Evolutionary conservation across 495 filamentous ascomycete species (phyloP), one percentile per base, ranked within the genome.

Genomic region (Parathielavia hyrcaniae): DNA sequence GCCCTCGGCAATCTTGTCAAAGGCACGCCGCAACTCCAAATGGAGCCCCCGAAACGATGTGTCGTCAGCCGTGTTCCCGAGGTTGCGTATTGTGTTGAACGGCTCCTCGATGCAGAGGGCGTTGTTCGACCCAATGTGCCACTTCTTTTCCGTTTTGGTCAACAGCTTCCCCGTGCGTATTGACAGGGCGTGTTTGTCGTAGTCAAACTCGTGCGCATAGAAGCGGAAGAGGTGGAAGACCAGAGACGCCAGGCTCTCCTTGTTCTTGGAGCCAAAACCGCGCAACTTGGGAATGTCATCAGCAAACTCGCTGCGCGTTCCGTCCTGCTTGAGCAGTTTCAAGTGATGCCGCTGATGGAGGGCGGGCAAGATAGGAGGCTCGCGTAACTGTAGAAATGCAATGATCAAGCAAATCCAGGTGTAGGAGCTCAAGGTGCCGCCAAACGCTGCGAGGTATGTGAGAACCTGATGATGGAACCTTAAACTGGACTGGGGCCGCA

Each of bases 391-490:
- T 35, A 98, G 79, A 69, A 97, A 98, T 59, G 91, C 93, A 64
- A 98, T 86, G 61, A 97, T 96, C 82, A 97, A 83, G 75, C 93
- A 97, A 69, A 96, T 97, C 93, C 93, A 98, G n/a, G 93, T 96
- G 67, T 98, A 98, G 11, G 95, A 97, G 70, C 93, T 97, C 23
- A 98, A 76, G 8, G 93, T 98, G 44, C 90, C 95, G 55, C 95
- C 93, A 64, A 91, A 84, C 39, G 87, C 92, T 95, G 64, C 36
- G 49, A 35, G 12, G 51, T 35, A 46, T 68, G 65, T 49, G 30
- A 56, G 45, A 36, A 48, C 35, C 2, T 2, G n/a, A 2, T 7
- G 26, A 17, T 5, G 23, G n/a, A 14, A 43, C 1, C 10, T 30
- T 10, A 22, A 12, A 50, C 39, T 50, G 43, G 17, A 5, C 20